A percentile compares a stretch with the other conserved stretches of the same genome.
These are phyloP conservation scores for Solanum microdontum DNA, from an alignment of 257 asterid genomes.

Conservation along the genomic window DNA sequence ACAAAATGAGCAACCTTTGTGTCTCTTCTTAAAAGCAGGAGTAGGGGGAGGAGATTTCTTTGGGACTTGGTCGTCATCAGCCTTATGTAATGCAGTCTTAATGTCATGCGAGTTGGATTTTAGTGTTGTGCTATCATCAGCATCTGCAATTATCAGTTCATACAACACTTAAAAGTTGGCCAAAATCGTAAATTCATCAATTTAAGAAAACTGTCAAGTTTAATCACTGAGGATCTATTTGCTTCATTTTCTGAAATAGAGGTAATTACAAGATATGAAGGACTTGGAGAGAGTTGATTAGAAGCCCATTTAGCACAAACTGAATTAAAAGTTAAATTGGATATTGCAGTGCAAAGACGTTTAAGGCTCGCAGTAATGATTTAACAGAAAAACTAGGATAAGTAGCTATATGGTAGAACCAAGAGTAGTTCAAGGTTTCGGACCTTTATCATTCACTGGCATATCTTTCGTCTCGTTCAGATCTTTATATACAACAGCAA, in stretches of 20 bases:
- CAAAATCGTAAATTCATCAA: neutral
- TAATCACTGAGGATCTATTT: neutral
- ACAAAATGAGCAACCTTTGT: slow-evolving; percentile 87
- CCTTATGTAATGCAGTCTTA: slow-evolving; percentile 23
- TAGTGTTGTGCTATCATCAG: slow-evolving; percentile 27
- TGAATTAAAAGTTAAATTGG: neutral
- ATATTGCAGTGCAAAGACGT: neutral
- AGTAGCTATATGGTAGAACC: neutral
- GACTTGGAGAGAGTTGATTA: neutral
- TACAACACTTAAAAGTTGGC: neutral
- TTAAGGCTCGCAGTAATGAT: neutral
- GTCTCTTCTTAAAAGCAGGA: slow-evolving; percentile 93
- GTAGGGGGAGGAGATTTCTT: slow-evolving; percentile 67
- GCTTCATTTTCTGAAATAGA: neutral
- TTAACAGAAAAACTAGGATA: neutral
- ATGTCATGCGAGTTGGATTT: slow-evolving; percentile 25
- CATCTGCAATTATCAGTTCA: slow-evolving; percentile 21
- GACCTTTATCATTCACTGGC: slow-evolving; percentile 40
- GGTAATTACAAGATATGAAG: neutral
- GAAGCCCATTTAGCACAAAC: neutral
- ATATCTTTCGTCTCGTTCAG: slow-evolving; percentile 51
- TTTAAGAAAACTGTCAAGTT: neutral
- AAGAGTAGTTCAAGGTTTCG: neutral
- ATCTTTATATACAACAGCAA: slow-evolving; percentile 80
- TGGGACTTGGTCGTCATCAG: slow-evolving; percentile 26